Conservation (phyloP, 176 grass and related monocot genomes). For the sorghum (Sorghum bicolor) region Sorghum_bicolor_NCBIv3 NC_012873.2:42249001-42249500, state of each 20-base stretch:
- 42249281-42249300: conserved; percentile 7
- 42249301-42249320: not conserved
- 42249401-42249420: not conserved
- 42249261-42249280: not conserved
- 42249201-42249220: not conserved
- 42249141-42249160: not conserved
- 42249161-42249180: not conserved
- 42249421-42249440: not conserved
- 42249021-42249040: not conserved
- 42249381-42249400: not conserved
- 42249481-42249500: not conserved
- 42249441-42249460: conserved; percentile 1
- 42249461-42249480: not conserved
- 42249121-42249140: not conserved
- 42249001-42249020: too few relatives aligned
- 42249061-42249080: not conserved
- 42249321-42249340: too few relatives aligned
- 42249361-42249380: too few relatives aligned
- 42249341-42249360: too few relatives aligned
- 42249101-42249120: not conserved
- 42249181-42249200: not conserved
- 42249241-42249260: conserved; percentile 7
- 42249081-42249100: not conserved
- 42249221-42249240: not conserved
- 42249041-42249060: not conserved